Base-by-base conservation (phyloP, 1,139 yeast genomes). In the Blastobotrys buckinghamii region DNA sequence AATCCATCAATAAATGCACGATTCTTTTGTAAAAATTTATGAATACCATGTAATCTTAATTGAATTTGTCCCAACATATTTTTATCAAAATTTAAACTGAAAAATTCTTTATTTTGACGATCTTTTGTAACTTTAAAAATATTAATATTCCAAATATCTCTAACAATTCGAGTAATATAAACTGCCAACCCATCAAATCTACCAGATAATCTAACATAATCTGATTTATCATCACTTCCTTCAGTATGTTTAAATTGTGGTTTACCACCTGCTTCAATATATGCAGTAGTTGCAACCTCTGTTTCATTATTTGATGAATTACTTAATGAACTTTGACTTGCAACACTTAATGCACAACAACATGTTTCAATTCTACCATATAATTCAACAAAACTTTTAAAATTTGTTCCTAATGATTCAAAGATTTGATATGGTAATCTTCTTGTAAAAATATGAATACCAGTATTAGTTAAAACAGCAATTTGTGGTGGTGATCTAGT, bases 111-210 rank as follows among this genome's bases (percentile, higher is more conserved):
- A 22, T 22, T 22, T 29, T 37, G 42, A 15, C 34, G 40, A 16
- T 40, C 44, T 16, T 45, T 42, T 6, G 44, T 29, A 12, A 78
- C 64, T 9, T 72, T 72, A 59, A 90, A 87, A 2, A 89, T 85
- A 48, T 80, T 81, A 32, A 71, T 72, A 49, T 76, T 76, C 99
- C 99, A 94, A 48, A 80, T 72, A 32, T 82, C 82, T 55, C 94
- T 76, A 57, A 92, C 78, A 19, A 89, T 68, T 59, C 98, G 78
- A 0, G 96, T 77, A 34, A 89, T 70, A 52, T 90, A 77, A 40
- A 89, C 75, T 17, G 94, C 82, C n/a, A 89, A 78, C 45, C 97
- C 97, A 65, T 88, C 92, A 60, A 90, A 89, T 55, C 97, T 74
- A 57, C 96, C 96, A 68, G 96, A 86, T 55, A 92, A 74, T 33